Evolutionary conservation across 192 early-diverging fungal species (phyloP).

Genomic region (Gigaspora rosea): DNA sequence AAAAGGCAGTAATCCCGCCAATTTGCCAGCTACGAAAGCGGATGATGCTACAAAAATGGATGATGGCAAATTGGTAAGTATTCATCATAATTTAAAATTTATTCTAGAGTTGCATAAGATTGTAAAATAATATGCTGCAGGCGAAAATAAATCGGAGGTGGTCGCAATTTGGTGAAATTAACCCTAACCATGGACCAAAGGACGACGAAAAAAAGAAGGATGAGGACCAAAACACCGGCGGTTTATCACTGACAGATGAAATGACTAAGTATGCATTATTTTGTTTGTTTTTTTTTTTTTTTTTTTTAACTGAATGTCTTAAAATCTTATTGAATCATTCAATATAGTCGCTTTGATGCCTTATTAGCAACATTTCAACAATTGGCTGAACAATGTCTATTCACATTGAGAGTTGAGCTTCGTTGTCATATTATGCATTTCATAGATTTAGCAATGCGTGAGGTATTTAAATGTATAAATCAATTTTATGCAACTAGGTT

Average conservation of each 20-base stretch:
- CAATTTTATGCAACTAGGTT: neutral
- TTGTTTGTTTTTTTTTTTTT: neutral
- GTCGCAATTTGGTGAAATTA: conserved; percentile 19
- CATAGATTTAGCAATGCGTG: conserved; percentile 85
- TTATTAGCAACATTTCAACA: conserved; percentile 65
- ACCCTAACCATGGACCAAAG: conserved; percentile 8
- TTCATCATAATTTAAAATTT: neutral
- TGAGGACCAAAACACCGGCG: conserved; percentile 35
- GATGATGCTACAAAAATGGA: conserved; percentile 24
- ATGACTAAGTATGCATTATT: conserved; percentile 41
- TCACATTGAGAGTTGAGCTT: conserved; percentile 81
- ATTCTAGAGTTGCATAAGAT: neutral
- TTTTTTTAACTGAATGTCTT: neutral
- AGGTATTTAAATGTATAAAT: conserved; percentile 50
- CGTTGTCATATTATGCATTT: conserved; percentile 85
- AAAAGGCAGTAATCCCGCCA: neutral
- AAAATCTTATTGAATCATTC: neutral
- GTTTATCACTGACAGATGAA: conserved; percentile 50
- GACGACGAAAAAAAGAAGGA: conserved; percentile 21
- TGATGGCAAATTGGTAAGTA: conserved; percentile 30
- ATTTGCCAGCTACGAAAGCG: neutral
- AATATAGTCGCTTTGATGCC: conserved; percentile 50
- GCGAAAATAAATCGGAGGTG: conserved; percentile 29
- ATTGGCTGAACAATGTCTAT: conserved; percentile 77
- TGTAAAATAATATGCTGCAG: neutral